These are phyloP conservation scores for Kazachstania kunashirensis DNA, from an alignment of 805 yeast genomes.

Conservation along the genomic window DNA sequence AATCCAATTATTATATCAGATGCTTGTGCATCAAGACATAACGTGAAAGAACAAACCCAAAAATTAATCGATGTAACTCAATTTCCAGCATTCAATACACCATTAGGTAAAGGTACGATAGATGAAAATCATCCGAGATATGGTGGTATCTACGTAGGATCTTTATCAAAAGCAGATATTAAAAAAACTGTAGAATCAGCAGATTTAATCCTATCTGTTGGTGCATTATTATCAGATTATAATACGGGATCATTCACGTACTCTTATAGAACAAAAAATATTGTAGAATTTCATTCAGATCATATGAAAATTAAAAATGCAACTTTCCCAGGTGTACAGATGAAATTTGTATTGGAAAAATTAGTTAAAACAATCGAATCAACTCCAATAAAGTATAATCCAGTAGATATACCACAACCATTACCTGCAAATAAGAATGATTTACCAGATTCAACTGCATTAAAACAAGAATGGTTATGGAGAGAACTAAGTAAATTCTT, in stretches of 20 bases:
- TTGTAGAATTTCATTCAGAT: constrained; percentile 63
- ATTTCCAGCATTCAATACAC: constrained; percentile 71
- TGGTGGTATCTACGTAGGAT: constrained; percentile 72
- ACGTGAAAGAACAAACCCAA: constrained; percentile 44
- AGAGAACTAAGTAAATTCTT: constrained; percentile 46
- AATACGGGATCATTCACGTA: constrained; percentile 74
- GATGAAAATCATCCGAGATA: constrained; percentile 55
- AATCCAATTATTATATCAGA: constrained; percentile 65
- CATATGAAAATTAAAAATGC: constrained; percentile 54
- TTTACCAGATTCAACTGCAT: constrained; percentile 29
- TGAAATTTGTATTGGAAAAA: constrained; percentile 40
- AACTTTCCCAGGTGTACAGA: constrained; percentile 51
- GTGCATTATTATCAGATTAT: constrained; percentile 70
- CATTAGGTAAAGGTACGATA: constrained; percentile 71
- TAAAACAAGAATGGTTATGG: constrained; percentile 56
- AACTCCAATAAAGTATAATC: constrained; percentile 31
- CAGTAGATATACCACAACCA: constrained; percentile 40
- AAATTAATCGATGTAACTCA: constrained; percentile 49
- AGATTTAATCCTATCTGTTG: constrained; percentile 63
- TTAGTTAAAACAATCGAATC: constrained; percentile 28
- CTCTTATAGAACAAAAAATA: constrained; percentile 53
- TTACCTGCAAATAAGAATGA: constrained; percentile 35
- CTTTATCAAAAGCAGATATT: constrained; percentile 55
- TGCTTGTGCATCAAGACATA: constrained; percentile 71
- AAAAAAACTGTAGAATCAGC: constrained; percentile 54